phyloP scores from a whole-genome alignment of 176 grass and related monocot species.

The Carex scoparia region DNA sequence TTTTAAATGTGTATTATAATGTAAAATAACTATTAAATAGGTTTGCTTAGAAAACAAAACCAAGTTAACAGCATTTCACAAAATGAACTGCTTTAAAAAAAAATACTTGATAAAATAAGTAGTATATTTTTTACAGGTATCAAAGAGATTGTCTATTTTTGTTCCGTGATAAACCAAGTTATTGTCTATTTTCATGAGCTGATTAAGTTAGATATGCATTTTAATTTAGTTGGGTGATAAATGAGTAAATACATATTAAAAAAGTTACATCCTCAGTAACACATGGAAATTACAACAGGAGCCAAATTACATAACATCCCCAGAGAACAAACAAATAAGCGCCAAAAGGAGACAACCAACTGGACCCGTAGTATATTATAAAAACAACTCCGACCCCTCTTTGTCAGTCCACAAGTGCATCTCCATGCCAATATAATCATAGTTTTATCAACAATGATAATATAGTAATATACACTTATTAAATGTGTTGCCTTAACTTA shows the following conservation, averaged over 20 bases:
- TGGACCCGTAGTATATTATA: neutral
- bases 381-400: neutral
- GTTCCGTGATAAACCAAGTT: too few relatives aligned
- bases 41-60: neutral
- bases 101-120: neutral
- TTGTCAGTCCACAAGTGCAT: neutral
- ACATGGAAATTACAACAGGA: neutral
- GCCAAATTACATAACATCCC: neutral
- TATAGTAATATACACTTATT: too few relatives aligned
- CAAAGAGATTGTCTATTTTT: neutral
- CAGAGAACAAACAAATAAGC: slow-evolving; percentile 2
- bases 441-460: too few relatives aligned
- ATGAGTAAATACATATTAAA: neutral
- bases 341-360: slow-evolving; percentile 11
- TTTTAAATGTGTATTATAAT: neutral
- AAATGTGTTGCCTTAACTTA: neutral
- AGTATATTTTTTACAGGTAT: neutral
- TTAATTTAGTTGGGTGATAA: neutral
- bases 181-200: too few relatives aligned
- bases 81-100: neutral
- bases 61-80: neutral
- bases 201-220: neutral
- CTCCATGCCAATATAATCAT: neutral
- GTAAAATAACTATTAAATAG: neutral
- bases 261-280: neutral